Conservation (phyloP, 176 grass and related monocot species). For the Themeda triandra region DNA sequence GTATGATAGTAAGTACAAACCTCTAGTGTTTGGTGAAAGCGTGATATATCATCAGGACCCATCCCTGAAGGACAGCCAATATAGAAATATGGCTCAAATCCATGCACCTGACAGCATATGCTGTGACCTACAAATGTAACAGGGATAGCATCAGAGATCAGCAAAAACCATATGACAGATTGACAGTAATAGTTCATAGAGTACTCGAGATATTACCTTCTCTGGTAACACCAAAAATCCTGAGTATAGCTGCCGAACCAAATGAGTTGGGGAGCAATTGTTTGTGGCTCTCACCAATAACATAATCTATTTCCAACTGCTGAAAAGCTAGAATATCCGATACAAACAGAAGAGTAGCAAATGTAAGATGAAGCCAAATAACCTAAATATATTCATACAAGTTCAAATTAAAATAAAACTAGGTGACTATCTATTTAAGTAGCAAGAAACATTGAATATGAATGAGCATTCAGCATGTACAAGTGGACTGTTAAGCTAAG, state of each 20-base stretch:
- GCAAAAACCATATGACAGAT: background rate
- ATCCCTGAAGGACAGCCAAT: conserved; percentile 72
- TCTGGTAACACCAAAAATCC: conserved; percentile 95
- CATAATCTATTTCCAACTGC: conserved; percentile 95
- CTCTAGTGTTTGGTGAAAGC: conserved; percentile 83
- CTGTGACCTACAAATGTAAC: conserved; percentile 62
- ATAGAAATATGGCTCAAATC: conserved; percentile 97
- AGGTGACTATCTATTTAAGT: too few species aligned
- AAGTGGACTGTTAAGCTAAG: too few species aligned
- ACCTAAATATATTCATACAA: too few species aligned
- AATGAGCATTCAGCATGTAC: too few species aligned
- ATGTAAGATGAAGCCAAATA: conserved; percentile 6
- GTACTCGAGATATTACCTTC: conserved; percentile 49
- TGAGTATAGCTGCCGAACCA: conserved; percentile 82
- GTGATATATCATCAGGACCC: conserved; percentile 90
- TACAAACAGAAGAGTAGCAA: conserved; percentile 12
- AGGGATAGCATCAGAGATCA: conserved; percentile 19
- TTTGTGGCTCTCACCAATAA: conserved; percentile 89
- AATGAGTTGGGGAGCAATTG: conserved; percentile 72
- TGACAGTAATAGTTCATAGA: too few species aligned
- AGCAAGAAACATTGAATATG: too few species aligned
- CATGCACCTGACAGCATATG: conserved; percentile 93
- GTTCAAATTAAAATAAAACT: too few species aligned
- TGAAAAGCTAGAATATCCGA: conserved; percentile 73
- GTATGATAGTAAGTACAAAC: conserved; percentile 56